These are phyloP conservation scores for Fusarium metavorans DNA, from an alignment of 2,329 filamentous ascomycete species.

Conservation along the genomic window DNA sequence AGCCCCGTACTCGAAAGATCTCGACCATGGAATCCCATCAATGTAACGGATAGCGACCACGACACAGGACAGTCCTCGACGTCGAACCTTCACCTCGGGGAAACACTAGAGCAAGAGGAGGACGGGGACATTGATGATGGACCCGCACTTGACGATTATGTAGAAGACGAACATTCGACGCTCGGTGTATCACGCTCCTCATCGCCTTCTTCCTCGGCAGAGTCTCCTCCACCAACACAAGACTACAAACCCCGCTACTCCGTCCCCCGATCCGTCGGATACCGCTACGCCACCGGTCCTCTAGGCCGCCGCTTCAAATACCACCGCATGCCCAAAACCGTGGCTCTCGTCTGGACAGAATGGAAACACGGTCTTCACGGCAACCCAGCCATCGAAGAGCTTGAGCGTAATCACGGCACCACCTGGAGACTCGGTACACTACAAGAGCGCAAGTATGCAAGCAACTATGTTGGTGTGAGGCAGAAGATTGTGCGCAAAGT, in stretches of 20 bases:
- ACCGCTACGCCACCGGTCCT: constrained; percentile 34
- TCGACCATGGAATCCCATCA: too few species aligned
- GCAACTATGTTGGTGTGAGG: constrained; percentile 43
- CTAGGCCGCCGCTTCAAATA: constrained; percentile 34
- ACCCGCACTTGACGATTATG: neutral
- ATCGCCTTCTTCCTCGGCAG: neutral
- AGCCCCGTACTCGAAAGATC: too few species aligned
- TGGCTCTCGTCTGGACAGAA: constrained; percentile 39
- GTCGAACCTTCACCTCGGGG: neutral
- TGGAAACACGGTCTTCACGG: constrained; percentile 38
- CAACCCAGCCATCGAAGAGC: constrained; percentile 36
- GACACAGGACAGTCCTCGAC: neutral
- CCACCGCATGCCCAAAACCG: constrained; percentile 40
- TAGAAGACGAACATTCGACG: neutral
- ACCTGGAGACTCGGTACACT: constrained; percentile 34
- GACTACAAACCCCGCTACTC: constrained; percentile 34
- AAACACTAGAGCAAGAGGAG: neutral
- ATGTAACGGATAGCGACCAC: neutral
- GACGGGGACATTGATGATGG: constrained; percentile 3
- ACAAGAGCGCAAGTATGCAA: constrained; percentile 41
- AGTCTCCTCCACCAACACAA: neutral
- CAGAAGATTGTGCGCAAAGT: constrained; percentile 37
- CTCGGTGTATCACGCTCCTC: neutral
- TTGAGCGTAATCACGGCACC: constrained; percentile 36
- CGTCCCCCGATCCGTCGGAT: constrained; percentile 22